Base-by-base conservation (phyloP, 1,139 yeast genomes). In the Geotrichum candidum region DNA sequence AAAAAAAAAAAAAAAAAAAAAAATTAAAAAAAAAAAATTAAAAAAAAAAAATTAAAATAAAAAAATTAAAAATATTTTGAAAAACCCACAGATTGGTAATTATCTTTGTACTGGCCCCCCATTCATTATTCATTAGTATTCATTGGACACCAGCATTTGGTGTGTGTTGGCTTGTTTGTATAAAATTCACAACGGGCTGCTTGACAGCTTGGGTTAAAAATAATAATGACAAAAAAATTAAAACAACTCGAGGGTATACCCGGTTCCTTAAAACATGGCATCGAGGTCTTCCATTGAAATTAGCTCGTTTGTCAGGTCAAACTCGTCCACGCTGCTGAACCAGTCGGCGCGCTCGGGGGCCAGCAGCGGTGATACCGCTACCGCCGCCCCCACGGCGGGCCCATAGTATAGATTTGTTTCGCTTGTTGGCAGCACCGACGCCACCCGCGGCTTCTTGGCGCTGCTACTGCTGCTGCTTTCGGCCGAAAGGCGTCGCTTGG, bases 231-330 rank as follows among this genome's bases (percentile, higher is more conserved):
- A 25, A 25, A 3, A 25, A 25, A 3, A 25, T 3, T 25, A 25
- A 25, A 18, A 18, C 18, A 18, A 18, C 18, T 18, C 27, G 27
- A 25, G 27, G 27, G 27, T 25, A 25, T 25, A 25, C 27, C 27
- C 3, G 27, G 27, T 25, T 25, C 27, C 27, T 35, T 35, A 27
- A 55, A 67, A 59, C 65, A 65, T 60, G 18, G 51, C 54, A 27
- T 67, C 69, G 50, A 68, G 63, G 54, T 68, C 71, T 38, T 67
- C 71, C 23, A 65, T 56, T 6, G 64, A 53, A 23, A 68, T 51
- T 18, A 57, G 58, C 61, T 69, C 70, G 15, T 70, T 70, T 11
- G 66, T 55, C 5, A 48, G 41, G 41, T 35, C 41, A 15, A 68
- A 51, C 53, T 67, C 67, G 51, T 61, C 67, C 31, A 53, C 45